Evolutionary conservation across 176 grass and related monocot species (phyloP).

Genomic region (Musa troglodytarum): DNA sequence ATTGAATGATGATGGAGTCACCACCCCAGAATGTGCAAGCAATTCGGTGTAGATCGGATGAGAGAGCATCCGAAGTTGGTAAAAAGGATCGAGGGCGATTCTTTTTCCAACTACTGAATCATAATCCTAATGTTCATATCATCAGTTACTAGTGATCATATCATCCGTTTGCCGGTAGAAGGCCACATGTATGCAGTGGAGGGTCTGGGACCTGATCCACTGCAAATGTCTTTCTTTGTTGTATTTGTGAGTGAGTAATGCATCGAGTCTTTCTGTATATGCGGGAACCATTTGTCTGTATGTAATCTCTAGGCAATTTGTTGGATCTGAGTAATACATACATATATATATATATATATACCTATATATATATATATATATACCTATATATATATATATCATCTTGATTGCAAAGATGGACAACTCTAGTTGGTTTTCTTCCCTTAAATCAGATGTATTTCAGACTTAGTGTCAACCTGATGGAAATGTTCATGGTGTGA

Average conservation of each 20-base stretch:
- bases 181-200: not conserved
- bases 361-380: no score
- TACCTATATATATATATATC: no score
- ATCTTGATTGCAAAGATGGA: no score
- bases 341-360: no score
- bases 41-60: not conserved
- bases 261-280: slow-evolving; percentile 11
- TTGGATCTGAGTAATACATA: slow-evolving; percentile 2
- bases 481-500: not conserved
- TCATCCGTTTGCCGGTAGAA: not conserved
- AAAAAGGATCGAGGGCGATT: not conserved
- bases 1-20: not conserved
- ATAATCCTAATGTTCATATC: slow-evolving; percentile 5
- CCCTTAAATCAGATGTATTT: not conserved
- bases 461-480: no score
- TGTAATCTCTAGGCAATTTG: slow-evolving; percentile 3
- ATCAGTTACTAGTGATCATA: not conserved
- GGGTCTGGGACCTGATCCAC: slow-evolving; percentile 4
- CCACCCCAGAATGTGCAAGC: not conserved
- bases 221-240: not conserved
- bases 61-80: slow-evolving; percentile 4
- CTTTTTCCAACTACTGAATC: not conserved
- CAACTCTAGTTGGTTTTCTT: no score
- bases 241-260: slow-evolving; percentile 8
- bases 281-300: slow-evolving; percentile 5